These are phyloP conservation scores for Hansenula lynferdii DNA, from an alignment of 1,139 yeast genomes.

Conservation along the genomic window DNA sequence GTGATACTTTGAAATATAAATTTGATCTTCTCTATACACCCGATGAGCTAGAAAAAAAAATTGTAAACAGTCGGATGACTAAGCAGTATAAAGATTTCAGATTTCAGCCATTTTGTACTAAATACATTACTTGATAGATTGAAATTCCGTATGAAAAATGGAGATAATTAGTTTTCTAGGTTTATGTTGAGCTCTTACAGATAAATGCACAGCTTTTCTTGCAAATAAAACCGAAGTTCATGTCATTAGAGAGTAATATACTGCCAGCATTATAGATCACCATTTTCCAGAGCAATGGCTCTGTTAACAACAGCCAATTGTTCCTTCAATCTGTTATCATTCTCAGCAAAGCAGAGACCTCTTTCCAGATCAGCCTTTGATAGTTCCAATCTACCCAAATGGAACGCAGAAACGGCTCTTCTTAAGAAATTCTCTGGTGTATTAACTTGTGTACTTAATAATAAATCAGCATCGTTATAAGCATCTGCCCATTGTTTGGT, in stretches of 20 bases:
- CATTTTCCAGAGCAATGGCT: constrained; percentile 21
- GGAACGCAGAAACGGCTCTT: constrained; percentile 69
- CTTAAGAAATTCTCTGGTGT: constrained; percentile 79
- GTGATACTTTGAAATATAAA: no score
- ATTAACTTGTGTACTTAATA: constrained; percentile 56
- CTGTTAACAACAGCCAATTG: constrained; percentile 12
- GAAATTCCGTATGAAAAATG: no score
- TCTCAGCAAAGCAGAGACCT: constrained; percentile 64
- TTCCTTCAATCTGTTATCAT: constrained; percentile 39
- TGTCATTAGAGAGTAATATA: no score
- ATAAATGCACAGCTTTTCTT: no score
- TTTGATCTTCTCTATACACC: background rate
- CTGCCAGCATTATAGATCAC: constrained; percentile 9
- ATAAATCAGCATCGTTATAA: constrained; percentile 73
- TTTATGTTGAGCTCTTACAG: no score
- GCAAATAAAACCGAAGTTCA: no score
- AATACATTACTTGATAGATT: no score
- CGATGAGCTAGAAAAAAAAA: constrained; percentile 3
- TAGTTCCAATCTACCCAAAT: constrained; percentile 63
- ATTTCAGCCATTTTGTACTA: no score
- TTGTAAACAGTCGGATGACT: constrained; percentile 1
- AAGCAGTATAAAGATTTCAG: no score
- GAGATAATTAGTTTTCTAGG: no score
- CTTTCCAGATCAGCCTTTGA: constrained; percentile 77
- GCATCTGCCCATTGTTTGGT: constrained; percentile 66